Evolutionary conservation across 805 yeast genomes (phyloP), one percentile per base, ranked within the genome.

Genomic region (Torulaspora gathmanii): DNA sequence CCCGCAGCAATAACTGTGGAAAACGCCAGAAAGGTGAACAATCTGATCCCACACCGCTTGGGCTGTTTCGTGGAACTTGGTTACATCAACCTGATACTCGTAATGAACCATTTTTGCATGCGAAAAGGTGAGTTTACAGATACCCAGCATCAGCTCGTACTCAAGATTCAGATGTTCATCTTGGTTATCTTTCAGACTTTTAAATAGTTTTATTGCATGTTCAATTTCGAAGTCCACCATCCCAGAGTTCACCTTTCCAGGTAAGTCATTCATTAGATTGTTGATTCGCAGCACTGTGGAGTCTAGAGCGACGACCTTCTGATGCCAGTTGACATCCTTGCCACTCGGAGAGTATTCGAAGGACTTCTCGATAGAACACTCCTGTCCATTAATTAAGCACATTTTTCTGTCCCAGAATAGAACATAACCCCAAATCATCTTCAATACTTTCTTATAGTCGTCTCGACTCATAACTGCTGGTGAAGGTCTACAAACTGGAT

Each of bases 341-440:
- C 37, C 38, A 15, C 44, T 40, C 15, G 40, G 31, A 20, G 40
- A 37, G 15, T 45, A 47, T 7, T 42, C 47, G 34, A 52, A 55
- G 2, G 65, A 46, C 38, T 57, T 61, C 8, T 54, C 56, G 12
- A 59, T 50, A 10, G 50, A 41, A 43, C 63, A 59, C 40, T 60
- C 65, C 38, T 54, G 59, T 10, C 68, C 68, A 33, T 53, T 61
- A 8, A 59, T 42, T 6, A 63, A 40, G 9, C 55, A 47, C 50
- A 58, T 42, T 23, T 63, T 63, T 30, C 68, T 55, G 39, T 63
- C 68, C 65, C 64, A 62, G 42, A 41, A 51, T 15, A 63, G 26
- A 5, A 60, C 55, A 33, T 54, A 54, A 11, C 56, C 33, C 66
- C 67, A 63, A 9, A 62, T 52, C 33, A 42, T 52, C 33, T 49